phyloP scores from a whole-genome alignment of 2,329 filamentous ascomycete species.

The Hortaea sp. region DNA sequence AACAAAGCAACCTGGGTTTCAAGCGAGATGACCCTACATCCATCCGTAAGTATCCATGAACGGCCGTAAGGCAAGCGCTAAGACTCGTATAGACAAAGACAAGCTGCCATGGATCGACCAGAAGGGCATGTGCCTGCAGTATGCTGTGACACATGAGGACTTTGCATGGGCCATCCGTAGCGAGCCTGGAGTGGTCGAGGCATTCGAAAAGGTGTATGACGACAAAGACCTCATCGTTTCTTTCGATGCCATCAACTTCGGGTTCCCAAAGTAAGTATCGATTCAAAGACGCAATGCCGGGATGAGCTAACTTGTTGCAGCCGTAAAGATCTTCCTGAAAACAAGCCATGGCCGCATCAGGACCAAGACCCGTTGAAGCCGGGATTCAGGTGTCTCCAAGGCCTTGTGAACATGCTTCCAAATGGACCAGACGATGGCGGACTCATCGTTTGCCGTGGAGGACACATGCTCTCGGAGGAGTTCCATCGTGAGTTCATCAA shows the following conservation, averaged over 20 bases:
- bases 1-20: conserved; percentile 26
- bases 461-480: conserved; percentile 22
- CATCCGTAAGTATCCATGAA: too few relatives aligned
- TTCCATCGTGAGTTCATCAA: conserved; percentile 22
- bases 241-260: conserved; percentile 40
- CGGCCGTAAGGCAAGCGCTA: too few relatives aligned
- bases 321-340: conserved; percentile 26
- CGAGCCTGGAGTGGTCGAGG: conserved; percentile 37
- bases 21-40: conserved; percentile 22
- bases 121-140: conserved; percentile 40
- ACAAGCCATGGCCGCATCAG: conserved; percentile 38
- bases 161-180: conserved; percentile 41
- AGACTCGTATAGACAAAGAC: conserved; percentile 18
- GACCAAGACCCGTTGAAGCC: conserved; percentile 35
- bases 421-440: conserved; percentile 29
- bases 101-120: conserved; percentile 32
- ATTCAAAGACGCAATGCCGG: conserved; percentile 4
- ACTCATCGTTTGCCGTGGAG: conserved; percentile 27
- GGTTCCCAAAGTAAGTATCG: conserved; percentile 22
- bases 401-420: conserved; percentile 37
- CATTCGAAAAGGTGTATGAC: conserved; percentile 39
- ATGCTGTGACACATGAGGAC: conserved; percentile 39
- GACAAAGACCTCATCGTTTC: conserved; percentile 40
- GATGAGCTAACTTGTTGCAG: conserved; percentile 13
- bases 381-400: conserved; percentile 43